phyloP scores from a whole-genome alignment of 1,284 basidiomycete species.

The Athelia psychrophila region DNA sequence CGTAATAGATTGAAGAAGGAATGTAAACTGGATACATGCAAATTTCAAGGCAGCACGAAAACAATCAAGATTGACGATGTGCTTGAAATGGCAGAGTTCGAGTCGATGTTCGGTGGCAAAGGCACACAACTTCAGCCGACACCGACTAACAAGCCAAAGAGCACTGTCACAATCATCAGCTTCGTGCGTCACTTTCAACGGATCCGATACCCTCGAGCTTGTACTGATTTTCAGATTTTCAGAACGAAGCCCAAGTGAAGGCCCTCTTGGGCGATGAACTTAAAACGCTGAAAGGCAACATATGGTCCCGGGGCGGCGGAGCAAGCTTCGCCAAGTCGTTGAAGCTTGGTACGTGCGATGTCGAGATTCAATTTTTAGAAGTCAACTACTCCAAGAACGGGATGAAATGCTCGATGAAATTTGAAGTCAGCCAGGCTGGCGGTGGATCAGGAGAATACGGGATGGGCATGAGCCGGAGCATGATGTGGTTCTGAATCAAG shows the following conservation, averaged over 20 bases:
- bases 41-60: constrained; percentile 37
- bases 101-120: constrained; percentile 33
- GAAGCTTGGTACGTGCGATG: constrained; percentile 30
- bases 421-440: constrained; percentile 30
- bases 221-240: neutral
- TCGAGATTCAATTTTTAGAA: constrained; percentile 28
- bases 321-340: constrained; percentile 31
- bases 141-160: constrained; percentile 33
- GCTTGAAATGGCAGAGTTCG: constrained; percentile 31
- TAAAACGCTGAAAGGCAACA: constrained; percentile 33
- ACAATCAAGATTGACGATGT: constrained; percentile 37
- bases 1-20: constrained; percentile 35
- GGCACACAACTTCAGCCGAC: constrained; percentile 32
- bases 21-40: constrained; percentile 35
- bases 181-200: constrained; percentile 24
- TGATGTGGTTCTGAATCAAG: no score
- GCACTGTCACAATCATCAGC: constrained; percentile 33
- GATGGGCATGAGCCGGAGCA: no score
- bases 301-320: constrained; percentile 28
- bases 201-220: neutral
- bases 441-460: constrained; percentile 6
- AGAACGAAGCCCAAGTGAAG: constrained; percentile 16
- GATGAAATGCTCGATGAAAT: constrained; percentile 39
- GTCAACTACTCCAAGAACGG: constrained; percentile 39
- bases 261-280: constrained; percentile 33